phyloP scores from a whole-genome alignment of 2,329 filamentous ascomycete genomes.

The Dactylellina sp. region DNA sequence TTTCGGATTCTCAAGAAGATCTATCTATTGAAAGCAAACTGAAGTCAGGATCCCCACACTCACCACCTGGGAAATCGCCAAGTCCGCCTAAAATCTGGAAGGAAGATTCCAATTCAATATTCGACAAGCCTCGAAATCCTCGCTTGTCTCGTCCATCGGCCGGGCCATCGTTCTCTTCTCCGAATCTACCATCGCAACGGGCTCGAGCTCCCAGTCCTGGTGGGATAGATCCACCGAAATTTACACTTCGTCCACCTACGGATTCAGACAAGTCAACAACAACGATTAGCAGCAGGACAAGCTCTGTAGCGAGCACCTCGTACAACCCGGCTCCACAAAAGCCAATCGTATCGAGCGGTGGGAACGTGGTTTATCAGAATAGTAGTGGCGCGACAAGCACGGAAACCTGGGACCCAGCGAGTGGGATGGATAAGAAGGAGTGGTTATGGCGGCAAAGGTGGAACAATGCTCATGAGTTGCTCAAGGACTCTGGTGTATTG shows the following conservation, averaged over 20 bases:
- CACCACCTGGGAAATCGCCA: constrained; percentile 44
- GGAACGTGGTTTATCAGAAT: constrained; percentile 55
- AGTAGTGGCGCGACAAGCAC: constrained; percentile 56
- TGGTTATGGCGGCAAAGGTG: constrained; percentile 78
- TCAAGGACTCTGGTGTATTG: constrained; percentile 75
- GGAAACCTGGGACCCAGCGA: constrained; percentile 58
- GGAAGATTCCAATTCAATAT: constrained; percentile 42
- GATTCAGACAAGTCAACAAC: constrained; percentile 59
- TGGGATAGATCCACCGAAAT: constrained; percentile 27
- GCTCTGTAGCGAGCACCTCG: constrained; percentile 53
- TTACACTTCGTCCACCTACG: constrained; percentile 51
- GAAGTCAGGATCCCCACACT: constrained; percentile 34
- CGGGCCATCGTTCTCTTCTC: constrained; percentile 29
- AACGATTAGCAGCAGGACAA: constrained; percentile 59
- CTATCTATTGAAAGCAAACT: constrained; percentile 1
- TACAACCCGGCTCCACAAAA: constrained; percentile 29
- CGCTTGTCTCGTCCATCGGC: constrained; percentile 14
- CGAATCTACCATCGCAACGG: constrained; percentile 29
- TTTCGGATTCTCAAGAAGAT: constrained; percentile 29
- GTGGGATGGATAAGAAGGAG: constrained; percentile 73
- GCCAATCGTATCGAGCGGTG: constrained; percentile 16
- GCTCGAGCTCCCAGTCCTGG: neutral
- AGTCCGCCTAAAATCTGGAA: constrained; percentile 54
- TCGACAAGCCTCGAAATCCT: constrained; percentile 42
- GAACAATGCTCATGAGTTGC: constrained; percentile 72